Base-by-base conservation (phyloP, 2,329 filamentous ascomycete species). In the Colletotrichum eleusines region DNA sequence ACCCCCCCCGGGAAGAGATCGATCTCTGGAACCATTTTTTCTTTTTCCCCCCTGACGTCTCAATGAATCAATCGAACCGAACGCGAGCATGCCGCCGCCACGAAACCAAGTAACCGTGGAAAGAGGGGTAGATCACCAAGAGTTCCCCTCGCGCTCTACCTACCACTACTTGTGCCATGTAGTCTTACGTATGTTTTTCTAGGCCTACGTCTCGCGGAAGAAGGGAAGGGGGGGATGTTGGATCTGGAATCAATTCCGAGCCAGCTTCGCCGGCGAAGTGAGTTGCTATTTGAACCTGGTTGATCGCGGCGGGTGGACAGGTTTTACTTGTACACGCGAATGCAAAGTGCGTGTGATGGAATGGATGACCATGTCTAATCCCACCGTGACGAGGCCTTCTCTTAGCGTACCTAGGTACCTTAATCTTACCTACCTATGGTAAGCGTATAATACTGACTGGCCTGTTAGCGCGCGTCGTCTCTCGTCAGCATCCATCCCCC, bases 231-330 rank as follows among this genome's bases (percentile, higher is more conserved):
- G n/a, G n/a, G n/a, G n/a, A n/a, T n/a, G n/a, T n/a, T n/a, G n/a
- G n/a, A n/a, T n/a, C n/a, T n/a, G n/a, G n/a, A 20, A 31, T 12
- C 18, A 33, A 33, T 0, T 5, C 50, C 18, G 38, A 51, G 51
- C 63, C 33, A 70, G 42, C 40, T 48, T 46, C 12, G 23, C 28
- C 1, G 11, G 38, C 4, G 14, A 28, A 44, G 12, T 18, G 42
- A 44, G 40, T 44, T 18, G 18, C 4, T 8, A 7, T 33, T 33
- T 3, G 4, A 4, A 42, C 18, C 35, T 26, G 7, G 4, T 60
- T 35, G 42, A n/a, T 38, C 7, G 42, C 40, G 62, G 68, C 40
- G 62, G 53, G 31, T 54, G 51, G 51, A n/a, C 44, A 46, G 58
- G 38, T 16, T 0, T 44, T 44, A n/a, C 14, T 5, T 20, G 7